These are phyloP conservation scores for Auricularia auricula-judae DNA, from an alignment of 768 basidiomycete species.

Conservation along the genomic window DNA sequence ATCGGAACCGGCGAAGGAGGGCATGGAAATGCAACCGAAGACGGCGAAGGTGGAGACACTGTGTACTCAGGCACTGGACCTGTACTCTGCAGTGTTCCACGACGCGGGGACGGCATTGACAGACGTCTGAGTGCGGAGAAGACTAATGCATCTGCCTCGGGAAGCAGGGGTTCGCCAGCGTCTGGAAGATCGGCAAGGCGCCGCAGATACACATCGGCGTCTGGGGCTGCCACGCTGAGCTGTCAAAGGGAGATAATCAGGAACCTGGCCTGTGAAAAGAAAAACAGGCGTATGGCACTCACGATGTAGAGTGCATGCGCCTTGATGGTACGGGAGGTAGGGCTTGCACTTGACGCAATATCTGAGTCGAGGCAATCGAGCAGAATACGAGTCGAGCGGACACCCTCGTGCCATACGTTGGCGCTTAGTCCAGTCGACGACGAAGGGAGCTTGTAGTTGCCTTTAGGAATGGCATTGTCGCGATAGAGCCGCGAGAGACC, in stretches of 20 bases:
- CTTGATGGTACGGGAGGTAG: not conserved
- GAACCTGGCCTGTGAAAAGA: not conserved
- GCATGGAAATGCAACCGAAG: not conserved
- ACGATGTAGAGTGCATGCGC: not conserved
- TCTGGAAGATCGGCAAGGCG: not conserved
- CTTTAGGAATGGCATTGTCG: not conserved
- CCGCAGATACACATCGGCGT: not conserved
- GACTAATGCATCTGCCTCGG: not conserved
- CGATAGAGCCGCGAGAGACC: not conserved
- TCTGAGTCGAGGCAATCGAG: not conserved
- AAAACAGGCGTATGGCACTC: not conserved
- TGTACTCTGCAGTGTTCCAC: too few species aligned
- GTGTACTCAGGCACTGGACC: too few species aligned
- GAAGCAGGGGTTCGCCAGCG: not conserved
- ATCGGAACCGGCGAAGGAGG: not conserved
- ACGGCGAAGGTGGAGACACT: too few species aligned
- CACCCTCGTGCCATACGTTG: not conserved
- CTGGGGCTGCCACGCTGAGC: not conserved
- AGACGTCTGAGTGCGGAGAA: not conserved
- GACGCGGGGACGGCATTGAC: not conserved
- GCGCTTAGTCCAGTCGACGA: not conserved
- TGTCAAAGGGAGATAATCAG: not conserved
- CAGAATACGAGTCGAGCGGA: not conserved
- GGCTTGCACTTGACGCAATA: not conserved
- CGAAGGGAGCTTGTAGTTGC: not conserved